Base-by-base conservation (phyloP, 225 moss, liverwort and hornwort species). In the Antitrichia curtipendula region DNA sequence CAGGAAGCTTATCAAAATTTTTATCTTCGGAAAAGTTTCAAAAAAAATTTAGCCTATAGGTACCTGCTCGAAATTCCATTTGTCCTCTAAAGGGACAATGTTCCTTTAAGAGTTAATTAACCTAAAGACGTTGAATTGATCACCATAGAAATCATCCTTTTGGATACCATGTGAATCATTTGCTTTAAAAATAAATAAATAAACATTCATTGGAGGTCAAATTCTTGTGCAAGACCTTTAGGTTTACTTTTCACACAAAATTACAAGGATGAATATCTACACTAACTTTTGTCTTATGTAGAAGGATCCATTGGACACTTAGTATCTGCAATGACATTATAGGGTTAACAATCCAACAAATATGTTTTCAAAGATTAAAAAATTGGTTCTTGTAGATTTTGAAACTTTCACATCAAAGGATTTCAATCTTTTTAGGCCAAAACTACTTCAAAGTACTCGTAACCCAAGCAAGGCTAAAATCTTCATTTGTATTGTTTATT, bases 71-170 rank as follows among this genome's bases (percentile, higher is more conserved):
- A n/a, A n/a, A n/a, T n/a, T n/a, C n/a, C n/a, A n/a, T n/a, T n/a
- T n/a, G n/a, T n/a, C n/a, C n/a, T n/a, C n/a, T n/a, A n/a, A n/a
- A n/a, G n/a, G n/a, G n/a, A n/a, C n/a, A n/a, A n/a, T n/a, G n/a
- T n/a, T n/a, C n/a, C n/a, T n/a, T n/a, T n/a, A n/a, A n/a, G n/a
- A n/a, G n/a, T n/a, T n/a, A 5, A 0, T 41, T 25, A 8, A 14
- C 6, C 15, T 0, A 41, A 0, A 9, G 15, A 41, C 0, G 0
- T 3, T 0, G 0, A 5, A 0, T 1, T 25, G 0, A 5, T 25
- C 40, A 41, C 3, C 1, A 0, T 27, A 9, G 15, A 27, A 70
- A 70, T 15, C 41, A 70, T 25, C 9, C 4, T 41, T 70, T 1
- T 8, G 5, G 1, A 0, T 5, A 41, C 5, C 0, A 7, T 66